Evolutionary conservation across 108 stramenopile species (phyloP), one percentile per base, ranked within the genome.

Genomic region (Cyclotella atomus): DNA sequence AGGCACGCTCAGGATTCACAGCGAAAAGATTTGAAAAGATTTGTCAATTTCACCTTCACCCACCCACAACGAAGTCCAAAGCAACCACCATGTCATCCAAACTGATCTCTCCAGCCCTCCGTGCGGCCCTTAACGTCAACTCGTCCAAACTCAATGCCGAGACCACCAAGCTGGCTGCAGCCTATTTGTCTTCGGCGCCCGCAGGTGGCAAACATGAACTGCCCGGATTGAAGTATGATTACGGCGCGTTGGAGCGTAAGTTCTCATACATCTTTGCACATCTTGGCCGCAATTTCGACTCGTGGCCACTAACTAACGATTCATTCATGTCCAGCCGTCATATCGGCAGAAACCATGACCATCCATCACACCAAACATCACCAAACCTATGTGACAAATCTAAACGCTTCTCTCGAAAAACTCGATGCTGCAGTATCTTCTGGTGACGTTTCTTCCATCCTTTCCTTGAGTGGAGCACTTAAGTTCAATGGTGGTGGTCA

Each of bases 401-500:
- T 98, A 28, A 97, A 97, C 60, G 90, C 79, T 21, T 66, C 95
- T 21, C 68, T 95, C 41, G 96, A 96, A 74, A 95, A 96, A 82
- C 80, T 95, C 12, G 93, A 95, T 61, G 77, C 82, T 16, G 94
- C 96, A 63, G 74, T 88, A 29, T 68, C 79, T 2, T 55, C 84
- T 35, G 91, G 90, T 1, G 91, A 97, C 77, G 90, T 93, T 25
- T 88, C 89, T 25, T 80, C 67, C 19, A 83, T 93, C 38, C 89
- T 97, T 57, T 78, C 75, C 23, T 69, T 94, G 19, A 89, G 93
- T 53, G 86, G 82, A 32, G 97, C 97, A 16, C 75, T 98, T 56
- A 96, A 96, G 69, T 99, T 99, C 90, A 99, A 99, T 78, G 99
- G 99, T 17, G 99, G 99, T 2, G 99, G 99, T 27, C 98, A 99